Evolutionary conservation across 257 asterid genomes (phyloP).

Genomic region (Solanum pimpinellifolium): DNA sequence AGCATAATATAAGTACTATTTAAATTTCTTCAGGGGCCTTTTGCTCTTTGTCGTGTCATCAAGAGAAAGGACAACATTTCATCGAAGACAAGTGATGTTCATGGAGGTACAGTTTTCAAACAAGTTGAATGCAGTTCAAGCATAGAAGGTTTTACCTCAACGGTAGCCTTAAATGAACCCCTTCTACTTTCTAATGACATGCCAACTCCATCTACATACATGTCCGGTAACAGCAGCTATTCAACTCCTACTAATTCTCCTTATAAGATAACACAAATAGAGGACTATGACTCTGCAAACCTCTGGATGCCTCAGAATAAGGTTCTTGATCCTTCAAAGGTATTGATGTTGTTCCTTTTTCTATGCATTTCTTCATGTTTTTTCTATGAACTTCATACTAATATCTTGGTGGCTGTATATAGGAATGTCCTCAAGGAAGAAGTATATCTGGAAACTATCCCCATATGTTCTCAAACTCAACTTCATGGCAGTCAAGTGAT

Average conservation of each 20-base stretch:
- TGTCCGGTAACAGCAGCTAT: slow-evolving; percentile 13
- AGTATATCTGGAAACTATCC: not conserved
- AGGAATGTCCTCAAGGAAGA: slow-evolving; percentile 21
- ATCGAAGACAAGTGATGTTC: slow-evolving; percentile 8
- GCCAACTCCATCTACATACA: slow-evolving; percentile 7
- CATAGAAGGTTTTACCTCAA: not conserved
- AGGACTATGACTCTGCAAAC: slow-evolving; percentile 16
- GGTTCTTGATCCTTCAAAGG: slow-evolving; percentile 40
- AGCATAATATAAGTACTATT: not conserved
- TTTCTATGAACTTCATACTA: not conserved
- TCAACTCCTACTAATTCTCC: slow-evolving; percentile 28
- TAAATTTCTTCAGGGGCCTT: slow-evolving; percentile 22
- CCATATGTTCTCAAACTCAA: slow-evolving; percentile 13
- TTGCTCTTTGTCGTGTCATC: slow-evolving; percentile 36
- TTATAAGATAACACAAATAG: slow-evolving; percentile 5
- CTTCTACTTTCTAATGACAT: slow-evolving; percentile 5
- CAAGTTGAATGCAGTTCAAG: slow-evolving; percentile 11
- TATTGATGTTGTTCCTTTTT: not conserved
- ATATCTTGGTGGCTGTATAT: not conserved
- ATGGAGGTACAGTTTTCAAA: slow-evolving; percentile 1
- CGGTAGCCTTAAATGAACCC: slow-evolving; percentile 4
- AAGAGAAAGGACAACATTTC: slow-evolving; percentile 23
- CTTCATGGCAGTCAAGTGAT: slow-evolving; percentile 11
- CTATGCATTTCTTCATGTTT: not conserved
- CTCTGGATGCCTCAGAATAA: slow-evolving; percentile 18